These are phyloP conservation scores for Cyberlindnera suaveolens DNA, from an alignment of 805 yeast genomes.

Conservation along the genomic window DNA sequence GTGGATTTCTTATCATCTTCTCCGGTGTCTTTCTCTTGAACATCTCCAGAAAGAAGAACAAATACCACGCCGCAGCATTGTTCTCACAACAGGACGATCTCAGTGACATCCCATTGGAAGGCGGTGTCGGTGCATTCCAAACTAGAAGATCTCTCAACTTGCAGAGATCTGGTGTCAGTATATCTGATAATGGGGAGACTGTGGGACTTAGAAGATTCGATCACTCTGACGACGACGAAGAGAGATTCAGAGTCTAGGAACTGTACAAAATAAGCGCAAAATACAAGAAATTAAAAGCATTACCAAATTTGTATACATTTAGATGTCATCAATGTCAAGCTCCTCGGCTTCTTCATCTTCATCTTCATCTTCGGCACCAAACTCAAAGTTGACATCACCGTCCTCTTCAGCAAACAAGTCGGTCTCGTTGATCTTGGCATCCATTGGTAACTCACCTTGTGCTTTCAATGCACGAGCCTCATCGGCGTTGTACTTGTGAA, in stretches of 20 bases:
- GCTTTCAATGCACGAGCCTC: slow-evolving; percentile 96
- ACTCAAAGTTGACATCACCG: slow-evolving; percentile 96
- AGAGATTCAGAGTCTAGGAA: slow-evolving; percentile 21
- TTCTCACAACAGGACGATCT: slow-evolving; percentile 44
- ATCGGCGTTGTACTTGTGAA: slow-evolving; percentile 92
- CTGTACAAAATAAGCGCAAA: not conserved
- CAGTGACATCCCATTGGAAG: slow-evolving; percentile 76
- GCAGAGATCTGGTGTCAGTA: slow-evolving; percentile 33
- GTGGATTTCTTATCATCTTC: slow-evolving; percentile 83
- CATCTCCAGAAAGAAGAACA: slow-evolving; percentile 61
- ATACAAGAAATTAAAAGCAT: not conserved
- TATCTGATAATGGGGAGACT: slow-evolving; percentile 39
- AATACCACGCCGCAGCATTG: slow-evolving; percentile 31
- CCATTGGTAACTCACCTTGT: slow-evolving; percentile 95
- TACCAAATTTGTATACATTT: slow-evolving; percentile 18
- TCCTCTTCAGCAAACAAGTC: slow-evolving; percentile 96
- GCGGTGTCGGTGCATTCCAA: slow-evolving; percentile 72
- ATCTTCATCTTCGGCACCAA: slow-evolving; percentile 85
- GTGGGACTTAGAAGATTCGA: slow-evolving; percentile 56
- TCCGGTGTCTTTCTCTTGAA: slow-evolving; percentile 82
- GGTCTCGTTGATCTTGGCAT: slow-evolving; percentile 95
- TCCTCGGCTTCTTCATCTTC: slow-evolving; percentile 64
- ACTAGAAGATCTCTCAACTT: slow-evolving; percentile 72
- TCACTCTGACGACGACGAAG: slow-evolving; percentile 25
- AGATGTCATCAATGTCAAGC: slow-evolving; percentile 94